phyloP scores from a whole-genome alignment of 768 basidiomycete species.

The Tylopilus intermedius region DNA sequence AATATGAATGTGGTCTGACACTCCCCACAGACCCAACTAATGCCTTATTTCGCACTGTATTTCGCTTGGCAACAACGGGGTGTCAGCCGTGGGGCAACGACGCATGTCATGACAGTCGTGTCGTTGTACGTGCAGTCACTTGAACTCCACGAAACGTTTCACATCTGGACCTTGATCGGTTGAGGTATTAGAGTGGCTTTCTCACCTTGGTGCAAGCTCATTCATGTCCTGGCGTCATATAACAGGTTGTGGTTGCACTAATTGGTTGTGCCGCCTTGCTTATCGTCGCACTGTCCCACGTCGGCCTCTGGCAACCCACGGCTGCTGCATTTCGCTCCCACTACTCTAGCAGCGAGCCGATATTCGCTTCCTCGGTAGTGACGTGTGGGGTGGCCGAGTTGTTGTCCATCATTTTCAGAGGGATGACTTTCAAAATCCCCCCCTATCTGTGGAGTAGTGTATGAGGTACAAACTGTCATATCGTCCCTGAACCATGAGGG shows the following conservation, averaged over 20 bases:
- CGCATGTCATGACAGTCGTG: background rate
- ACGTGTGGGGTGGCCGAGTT: background rate
- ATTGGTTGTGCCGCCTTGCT: background rate
- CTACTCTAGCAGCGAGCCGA: background rate
- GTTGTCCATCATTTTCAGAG: background rate
- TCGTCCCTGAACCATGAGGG: constrained; percentile 11
- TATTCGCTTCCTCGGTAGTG: background rate
- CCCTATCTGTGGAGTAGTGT: background rate
- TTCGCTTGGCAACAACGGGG: constrained; percentile 1
- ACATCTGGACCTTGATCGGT: background rate
- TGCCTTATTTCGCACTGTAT: background rate
- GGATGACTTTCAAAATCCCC: background rate
- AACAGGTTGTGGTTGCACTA: background rate
- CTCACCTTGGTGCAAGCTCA: background rate
- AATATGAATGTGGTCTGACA: too few species aligned
- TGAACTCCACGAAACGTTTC: background rate
- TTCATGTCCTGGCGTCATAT: background rate
- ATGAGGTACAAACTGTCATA: background rate
- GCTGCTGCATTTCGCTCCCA: background rate
- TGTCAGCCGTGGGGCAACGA: background rate
- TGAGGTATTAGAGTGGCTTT: background rate
- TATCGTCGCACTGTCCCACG: background rate
- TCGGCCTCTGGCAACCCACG: background rate
- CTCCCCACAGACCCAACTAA: background rate
- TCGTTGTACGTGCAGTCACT: background rate